These are phyloP conservation scores for Lactarius quietus DNA, from an alignment of 768 basidiomycete species.

Conservation along the genomic window DNA sequence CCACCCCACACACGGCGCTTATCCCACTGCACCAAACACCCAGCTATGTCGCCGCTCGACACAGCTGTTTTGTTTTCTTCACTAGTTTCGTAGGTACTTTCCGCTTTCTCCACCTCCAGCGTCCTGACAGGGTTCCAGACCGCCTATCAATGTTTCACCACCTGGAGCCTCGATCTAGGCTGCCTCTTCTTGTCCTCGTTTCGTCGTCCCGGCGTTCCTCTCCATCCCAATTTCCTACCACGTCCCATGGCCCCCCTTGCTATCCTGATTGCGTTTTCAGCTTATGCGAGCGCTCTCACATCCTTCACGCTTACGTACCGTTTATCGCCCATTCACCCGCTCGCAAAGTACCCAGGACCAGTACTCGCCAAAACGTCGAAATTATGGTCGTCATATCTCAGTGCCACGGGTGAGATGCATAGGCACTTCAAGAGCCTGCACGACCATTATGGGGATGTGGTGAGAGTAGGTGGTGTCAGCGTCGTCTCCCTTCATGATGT, in stretches of 20 bases:
- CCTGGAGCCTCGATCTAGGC: neutral
- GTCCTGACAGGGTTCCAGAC: no score
- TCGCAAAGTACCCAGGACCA: conserved; percentile 37
- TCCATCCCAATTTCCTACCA: neutral
- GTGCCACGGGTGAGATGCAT: conserved; percentile 32
- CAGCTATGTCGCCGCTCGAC: no score
- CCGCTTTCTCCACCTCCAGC: no score
- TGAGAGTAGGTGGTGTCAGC: conserved; percentile 35
- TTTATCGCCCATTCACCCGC: neutral
- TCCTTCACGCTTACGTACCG: neutral
- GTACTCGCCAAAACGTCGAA: conserved; percentile 31
- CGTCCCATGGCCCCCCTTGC: neutral
- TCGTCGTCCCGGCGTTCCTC: neutral
- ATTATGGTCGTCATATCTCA: conserved; percentile 28
- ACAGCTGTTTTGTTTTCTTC: no score
- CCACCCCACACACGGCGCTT: no score
- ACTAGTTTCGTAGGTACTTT: no score
- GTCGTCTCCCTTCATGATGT: neutral
- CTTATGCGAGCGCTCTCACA: neutral
- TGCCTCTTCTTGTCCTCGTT: neutral
- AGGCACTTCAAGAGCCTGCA: conserved; percentile 33
- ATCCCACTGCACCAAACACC: no score
- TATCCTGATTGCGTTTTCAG: neutral
- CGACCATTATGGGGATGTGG: conserved; percentile 36
- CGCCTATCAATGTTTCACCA: neutral